Conservation (phyloP, 192 early-diverging fungal species). For the Backusella tarrabulga region DNA sequence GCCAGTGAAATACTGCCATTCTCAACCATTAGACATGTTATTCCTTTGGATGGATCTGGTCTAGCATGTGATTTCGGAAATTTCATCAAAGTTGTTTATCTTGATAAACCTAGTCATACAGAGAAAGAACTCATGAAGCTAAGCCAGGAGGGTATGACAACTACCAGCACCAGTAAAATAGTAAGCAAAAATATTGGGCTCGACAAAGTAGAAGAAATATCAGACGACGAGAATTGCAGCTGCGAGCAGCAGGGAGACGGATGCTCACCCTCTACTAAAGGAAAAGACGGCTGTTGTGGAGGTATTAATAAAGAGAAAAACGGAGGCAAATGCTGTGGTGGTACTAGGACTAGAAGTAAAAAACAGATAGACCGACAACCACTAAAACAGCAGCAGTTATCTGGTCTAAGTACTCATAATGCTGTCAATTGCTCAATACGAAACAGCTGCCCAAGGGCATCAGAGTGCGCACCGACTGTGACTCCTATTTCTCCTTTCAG, state of each 20-base stretch:
- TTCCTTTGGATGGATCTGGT: slow-evolving; percentile 25
- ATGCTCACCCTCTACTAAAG: not conserved
- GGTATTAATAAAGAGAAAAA: slow-evolving; percentile 18
- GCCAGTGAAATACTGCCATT: slow-evolving; percentile 28
- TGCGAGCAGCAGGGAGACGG: not conserved
- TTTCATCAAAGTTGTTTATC: slow-evolving; percentile 34
- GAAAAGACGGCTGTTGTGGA: slow-evolving; percentile 8
- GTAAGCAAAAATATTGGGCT: not conserved
- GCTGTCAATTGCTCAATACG: not conserved
- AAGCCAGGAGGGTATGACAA: not conserved
- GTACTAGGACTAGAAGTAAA: not conserved
- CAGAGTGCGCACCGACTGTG: not conserved
- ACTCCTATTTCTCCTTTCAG: not conserved
- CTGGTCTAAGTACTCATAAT: not conserved
- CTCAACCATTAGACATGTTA: slow-evolving; percentile 23
- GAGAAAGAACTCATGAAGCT: slow-evolving; percentile 6
- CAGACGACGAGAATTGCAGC: not conserved
- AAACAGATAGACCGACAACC: not conserved
- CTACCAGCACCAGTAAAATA: not conserved
- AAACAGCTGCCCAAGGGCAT: slow-evolving; percentile 2
- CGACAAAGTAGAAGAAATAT: not conserved
- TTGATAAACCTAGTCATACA: slow-evolving; percentile 11
- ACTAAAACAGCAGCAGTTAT: not conserved
- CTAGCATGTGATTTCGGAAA: slow-evolving; percentile 39
- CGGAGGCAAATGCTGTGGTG: slow-evolving; percentile 11